Conservation (phyloP, 2,329 filamentous ascomycete genomes). For the Sclerotinia glacialis region DNA sequence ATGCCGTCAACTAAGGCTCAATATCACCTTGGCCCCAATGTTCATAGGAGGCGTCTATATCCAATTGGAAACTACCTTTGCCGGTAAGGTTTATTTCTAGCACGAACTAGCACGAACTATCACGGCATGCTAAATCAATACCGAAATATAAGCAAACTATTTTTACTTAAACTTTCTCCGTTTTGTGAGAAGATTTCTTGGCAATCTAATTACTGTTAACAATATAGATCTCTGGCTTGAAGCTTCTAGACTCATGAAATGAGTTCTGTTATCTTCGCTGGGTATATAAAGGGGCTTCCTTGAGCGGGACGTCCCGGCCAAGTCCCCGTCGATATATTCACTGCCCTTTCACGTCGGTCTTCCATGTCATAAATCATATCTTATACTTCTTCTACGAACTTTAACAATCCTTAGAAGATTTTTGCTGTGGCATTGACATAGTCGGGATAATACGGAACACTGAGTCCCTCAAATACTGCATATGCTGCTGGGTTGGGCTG, state of each 20-base stretch:
- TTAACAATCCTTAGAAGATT: not conserved
- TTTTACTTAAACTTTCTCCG: not conserved
- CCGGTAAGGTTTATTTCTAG: not conserved
- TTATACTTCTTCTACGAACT: slow-evolving; percentile 1
- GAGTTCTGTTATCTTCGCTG: not conserved
- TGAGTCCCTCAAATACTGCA: not conserved
- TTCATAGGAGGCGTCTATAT: not conserved
- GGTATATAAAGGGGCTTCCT: not conserved
- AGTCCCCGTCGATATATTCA: not conserved
- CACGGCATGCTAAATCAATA: not conserved
- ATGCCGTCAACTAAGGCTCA: not conserved
- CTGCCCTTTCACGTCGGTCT: not conserved
- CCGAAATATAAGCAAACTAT: not conserved
- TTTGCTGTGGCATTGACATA: slow-evolving; percentile 5
- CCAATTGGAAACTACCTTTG: not conserved
- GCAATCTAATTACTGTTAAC: not conserved
- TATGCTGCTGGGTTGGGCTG: not conserved
- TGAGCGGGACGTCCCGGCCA: not conserved
- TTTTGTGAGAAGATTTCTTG: not conserved
- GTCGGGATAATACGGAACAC: slow-evolving; percentile 14
- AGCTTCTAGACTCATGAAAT: not conserved
- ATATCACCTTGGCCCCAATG: not conserved
- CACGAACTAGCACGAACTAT: not conserved
- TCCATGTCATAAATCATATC: not conserved
- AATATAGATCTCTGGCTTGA: not conserved